phyloP scores from a whole-genome alignment of 768 basidiomycete genomes.

The Russula sp. region DNA sequence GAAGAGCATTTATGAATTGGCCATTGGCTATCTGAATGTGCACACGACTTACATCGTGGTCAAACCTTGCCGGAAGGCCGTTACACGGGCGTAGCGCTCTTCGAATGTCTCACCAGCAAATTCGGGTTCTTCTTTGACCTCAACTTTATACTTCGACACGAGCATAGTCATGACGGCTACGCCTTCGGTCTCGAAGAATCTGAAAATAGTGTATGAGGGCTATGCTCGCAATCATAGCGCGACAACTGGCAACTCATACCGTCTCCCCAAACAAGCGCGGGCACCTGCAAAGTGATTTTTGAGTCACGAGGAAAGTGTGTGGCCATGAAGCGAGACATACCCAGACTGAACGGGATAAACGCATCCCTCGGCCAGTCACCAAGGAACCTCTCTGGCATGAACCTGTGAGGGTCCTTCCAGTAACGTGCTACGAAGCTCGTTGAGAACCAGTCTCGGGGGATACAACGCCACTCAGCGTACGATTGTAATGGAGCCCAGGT shows the following conservation, averaged over 20 bases:
- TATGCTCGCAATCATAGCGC: background rate
- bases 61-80: background rate
- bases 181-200: constrained; percentile 45
- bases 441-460: background rate
- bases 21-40: background rate
- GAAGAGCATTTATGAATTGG: background rate
- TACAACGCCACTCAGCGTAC: constrained; percentile 24
- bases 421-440: constrained; percentile 38
- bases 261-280: constrained; percentile 22
- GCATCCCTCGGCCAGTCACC: constrained; percentile 30
- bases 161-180: constrained; percentile 41
- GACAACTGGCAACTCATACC: constrained; percentile 6
- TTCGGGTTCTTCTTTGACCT: constrained; percentile 42
- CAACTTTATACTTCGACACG: constrained; percentile 38
- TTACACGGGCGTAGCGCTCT: constrained; percentile 29
- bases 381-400: constrained; percentile 34
- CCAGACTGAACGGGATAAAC: constrained; percentile 29
- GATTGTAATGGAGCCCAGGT: constrained; percentile 44
- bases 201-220: constrained; percentile 16
- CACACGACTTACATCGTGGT: constrained; percentile 4
- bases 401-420: constrained; percentile 46
- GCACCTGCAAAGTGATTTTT: background rate
- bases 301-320: background rate
- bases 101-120: constrained; percentile 40
- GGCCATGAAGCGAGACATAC: background rate